These are phyloP conservation scores for Sonneratia caseolaris DNA, from an alignment of 345 rosid species.

Conservation along the genomic window DNA sequence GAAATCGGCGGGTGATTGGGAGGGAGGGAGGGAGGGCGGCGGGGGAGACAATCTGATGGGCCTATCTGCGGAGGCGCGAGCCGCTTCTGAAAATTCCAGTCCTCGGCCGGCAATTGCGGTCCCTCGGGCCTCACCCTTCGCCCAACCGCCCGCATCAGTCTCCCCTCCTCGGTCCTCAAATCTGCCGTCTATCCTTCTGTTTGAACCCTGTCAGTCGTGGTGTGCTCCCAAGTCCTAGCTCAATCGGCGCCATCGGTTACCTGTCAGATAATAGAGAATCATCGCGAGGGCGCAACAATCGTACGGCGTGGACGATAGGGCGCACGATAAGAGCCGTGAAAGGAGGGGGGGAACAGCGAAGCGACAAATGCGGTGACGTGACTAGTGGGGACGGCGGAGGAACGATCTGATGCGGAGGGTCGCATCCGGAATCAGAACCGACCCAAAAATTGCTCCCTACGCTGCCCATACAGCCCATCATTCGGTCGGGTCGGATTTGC, in stretches of 20 bases:
- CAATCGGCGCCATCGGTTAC: constrained; percentile 1
- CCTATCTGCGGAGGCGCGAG: not conserved
- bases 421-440: constrained; percentile 51
- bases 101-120: not conserved
- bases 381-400: constrained; percentile 21
- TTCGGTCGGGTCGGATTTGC: constrained; percentile 13
- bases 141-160: no score
- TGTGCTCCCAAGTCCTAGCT: no score
- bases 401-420: constrained; percentile 57
- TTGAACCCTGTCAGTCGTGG: no score
- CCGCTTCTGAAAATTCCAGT: not conserved
- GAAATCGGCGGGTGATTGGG: not conserved
- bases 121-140: no score
- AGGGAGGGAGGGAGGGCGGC: no score
- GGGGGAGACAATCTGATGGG: not conserved
- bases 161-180: no score
- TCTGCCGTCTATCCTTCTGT: no score
- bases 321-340: not conserved
- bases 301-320: not conserved
- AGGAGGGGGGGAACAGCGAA: constrained; percentile 22
- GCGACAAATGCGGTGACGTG: constrained; percentile 34
- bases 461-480: constrained; percentile 53
- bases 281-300: not conserved
- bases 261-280: not conserved
- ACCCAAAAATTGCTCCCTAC: constrained; percentile 53